A percentile compares a stretch with the other conserved stretches of the same genome.
Evolutionary conservation across 1,284 basidiomycete genomes (phyloP).

Genomic region (Athelia sp.): DNA sequence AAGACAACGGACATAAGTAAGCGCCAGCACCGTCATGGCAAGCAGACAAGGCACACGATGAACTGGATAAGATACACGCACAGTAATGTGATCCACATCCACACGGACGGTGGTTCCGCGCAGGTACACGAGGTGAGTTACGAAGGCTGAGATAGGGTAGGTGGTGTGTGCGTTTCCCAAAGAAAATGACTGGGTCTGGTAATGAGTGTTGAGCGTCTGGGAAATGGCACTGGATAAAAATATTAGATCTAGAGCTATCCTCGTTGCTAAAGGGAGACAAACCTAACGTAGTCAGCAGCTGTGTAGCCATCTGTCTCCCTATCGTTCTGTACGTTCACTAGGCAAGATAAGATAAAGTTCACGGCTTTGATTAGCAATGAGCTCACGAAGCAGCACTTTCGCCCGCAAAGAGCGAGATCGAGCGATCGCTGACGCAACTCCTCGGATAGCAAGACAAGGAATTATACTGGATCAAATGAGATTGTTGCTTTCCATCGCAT

Average conservation of each 20-base stretch:
- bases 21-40: constrained; percentile 1
- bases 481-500: constrained; percentile 5
- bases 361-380: background rate
- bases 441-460: constrained; percentile 84
- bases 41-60: background rate
- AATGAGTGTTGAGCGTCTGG: constrained; percentile 63
- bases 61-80: constrained; percentile 30
- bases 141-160: constrained; percentile 67
- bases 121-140: constrained; percentile 83
- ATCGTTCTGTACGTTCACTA: constrained; percentile 89
- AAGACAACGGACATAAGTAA: constrained; percentile 4
- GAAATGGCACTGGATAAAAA: constrained; percentile 52
- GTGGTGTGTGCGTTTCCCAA: constrained; percentile 55
- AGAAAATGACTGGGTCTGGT: constrained; percentile 44
- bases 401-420: constrained; percentile 66
- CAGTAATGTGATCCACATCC: constrained; percentile 56
- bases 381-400: constrained; percentile 81
- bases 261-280: constrained; percentile 11
- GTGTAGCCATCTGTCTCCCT: constrained; percentile 86
- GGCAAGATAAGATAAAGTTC: constrained; percentile 6
- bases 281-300: constrained; percentile 83
- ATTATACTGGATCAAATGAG: constrained; percentile 57
- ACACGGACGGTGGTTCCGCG: constrained; percentile 58
- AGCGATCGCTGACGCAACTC: constrained; percentile 79
- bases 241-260: background rate